Percentiles rank a stretch among this genome's conserved stretches.
These are phyloP conservation scores for Coelastrella sp. DNA, from an alignment of 139 green algal genomes.

Conservation along the genomic window DNA sequence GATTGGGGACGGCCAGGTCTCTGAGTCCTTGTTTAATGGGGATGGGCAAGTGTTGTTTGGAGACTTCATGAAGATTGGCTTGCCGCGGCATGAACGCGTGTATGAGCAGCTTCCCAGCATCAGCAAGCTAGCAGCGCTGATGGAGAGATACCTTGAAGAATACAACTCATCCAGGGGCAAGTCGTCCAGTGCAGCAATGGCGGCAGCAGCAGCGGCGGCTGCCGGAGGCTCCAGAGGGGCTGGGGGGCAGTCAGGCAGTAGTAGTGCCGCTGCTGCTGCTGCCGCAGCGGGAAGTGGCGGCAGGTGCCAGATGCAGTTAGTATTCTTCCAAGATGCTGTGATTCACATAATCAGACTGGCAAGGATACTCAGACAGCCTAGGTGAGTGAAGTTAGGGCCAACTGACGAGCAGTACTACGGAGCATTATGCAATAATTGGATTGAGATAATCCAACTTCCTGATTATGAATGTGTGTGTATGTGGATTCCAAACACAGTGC, in stretches of 20 bases:
- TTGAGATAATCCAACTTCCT: too few species aligned
- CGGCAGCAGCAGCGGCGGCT: conserved; percentile 23
- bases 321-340: conserved; percentile 89
- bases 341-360: conserved; percentile 77
- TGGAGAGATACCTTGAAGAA: conserved; percentile 80
- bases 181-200: background rate
- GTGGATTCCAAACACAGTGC: too few species aligned
- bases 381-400: conserved; percentile 7
- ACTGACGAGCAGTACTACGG: too few species aligned
- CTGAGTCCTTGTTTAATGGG: conserved; percentile 14
- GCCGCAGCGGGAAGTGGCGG: background rate
- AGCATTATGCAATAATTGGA: too few species aligned
- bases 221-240: background rate
- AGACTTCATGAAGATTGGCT: conserved; percentile 71
- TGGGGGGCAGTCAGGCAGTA: background rate
- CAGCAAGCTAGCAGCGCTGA: conserved; percentile 54
- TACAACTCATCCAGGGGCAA: conserved; percentile 71
- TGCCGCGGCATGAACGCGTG: conserved; percentile 60
- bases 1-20: background rate
- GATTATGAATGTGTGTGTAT: too few species aligned
- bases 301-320: conserved; percentile 61
- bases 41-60: conserved; percentile 41
- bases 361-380: conserved; percentile 79
- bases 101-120: conserved; percentile 75
- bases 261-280: background rate